phyloP scores from a whole-genome alignment of 768 basidiomycete species.

The Udeniomyces megalosporus region DNA sequence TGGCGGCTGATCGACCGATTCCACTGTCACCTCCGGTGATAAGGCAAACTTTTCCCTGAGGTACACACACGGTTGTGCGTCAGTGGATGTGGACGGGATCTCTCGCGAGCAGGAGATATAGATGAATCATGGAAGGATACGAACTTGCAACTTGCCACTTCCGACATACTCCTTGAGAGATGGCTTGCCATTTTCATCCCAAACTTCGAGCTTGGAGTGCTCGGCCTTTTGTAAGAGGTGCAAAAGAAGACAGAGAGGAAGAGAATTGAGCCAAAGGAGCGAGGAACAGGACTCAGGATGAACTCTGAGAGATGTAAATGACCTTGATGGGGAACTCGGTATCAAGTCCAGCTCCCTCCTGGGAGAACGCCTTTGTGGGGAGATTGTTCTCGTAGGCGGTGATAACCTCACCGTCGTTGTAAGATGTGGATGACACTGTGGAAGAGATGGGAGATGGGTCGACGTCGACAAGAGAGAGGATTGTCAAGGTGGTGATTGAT shows the following conservation, averaged over 20 bases:
- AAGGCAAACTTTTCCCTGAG: conserved; percentile 28
- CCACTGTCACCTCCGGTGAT: conserved; percentile 24
- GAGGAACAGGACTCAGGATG: too few relatives aligned
- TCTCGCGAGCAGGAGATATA: too few relatives aligned
- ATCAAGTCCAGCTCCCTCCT: conserved; percentile 7
- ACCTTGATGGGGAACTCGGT: neutral
- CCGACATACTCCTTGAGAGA: conserved; percentile 35
- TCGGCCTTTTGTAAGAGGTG: neutral
- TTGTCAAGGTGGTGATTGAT: too few relatives aligned
- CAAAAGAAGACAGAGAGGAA: neutral
- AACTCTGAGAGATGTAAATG: neutral
- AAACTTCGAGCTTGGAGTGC: neutral
- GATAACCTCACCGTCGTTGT: conserved; percentile 11
- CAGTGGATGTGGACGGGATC: too few relatives aligned
- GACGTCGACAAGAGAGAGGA: too few relatives aligned
- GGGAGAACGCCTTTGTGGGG: conserved; percentile 1
- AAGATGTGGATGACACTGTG: too few relatives aligned
- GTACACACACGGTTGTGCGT: too few relatives aligned
- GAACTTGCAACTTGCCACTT: conserved; percentile 33
- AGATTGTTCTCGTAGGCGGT: conserved; percentile 12
- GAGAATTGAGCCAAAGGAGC: too few relatives aligned
- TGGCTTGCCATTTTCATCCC: conserved; percentile 6
- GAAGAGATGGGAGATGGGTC: too few relatives aligned
- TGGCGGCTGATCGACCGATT: conserved; percentile 18
- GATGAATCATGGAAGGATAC: too few relatives aligned